Conservation (phyloP, 1,284 basidiomycete genomes). For the Hemileia vastatrix region DNA sequence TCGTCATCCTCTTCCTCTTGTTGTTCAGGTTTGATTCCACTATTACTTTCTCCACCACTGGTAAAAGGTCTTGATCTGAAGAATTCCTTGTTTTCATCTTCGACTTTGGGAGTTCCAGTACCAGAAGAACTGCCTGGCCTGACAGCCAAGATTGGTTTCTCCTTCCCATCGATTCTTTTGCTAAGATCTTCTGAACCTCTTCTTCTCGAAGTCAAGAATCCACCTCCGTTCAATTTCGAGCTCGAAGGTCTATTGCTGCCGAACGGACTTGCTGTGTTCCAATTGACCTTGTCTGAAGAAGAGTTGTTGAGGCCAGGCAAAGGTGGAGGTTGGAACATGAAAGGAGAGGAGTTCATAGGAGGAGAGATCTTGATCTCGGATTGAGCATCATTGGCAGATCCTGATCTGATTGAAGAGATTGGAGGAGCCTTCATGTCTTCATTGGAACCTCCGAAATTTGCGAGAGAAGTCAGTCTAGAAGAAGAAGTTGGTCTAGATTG, state of each 20-base stretch:
- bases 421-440: constrained; percentile 7
- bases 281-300: not conserved
- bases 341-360: constrained; percentile 31
- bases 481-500: not conserved
- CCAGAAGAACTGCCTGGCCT: not conserved
- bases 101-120: not conserved
- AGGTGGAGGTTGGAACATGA: constrained; percentile 36
- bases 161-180: not conserved
- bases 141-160: no score
- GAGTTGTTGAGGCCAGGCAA: constrained; percentile 1
- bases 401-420: constrained; percentile 21
- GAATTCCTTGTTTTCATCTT: not conserved
- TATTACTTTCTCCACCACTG: not conserved
- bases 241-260: not conserved
- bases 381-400: constrained; percentile 23
- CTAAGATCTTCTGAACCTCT: not conserved
- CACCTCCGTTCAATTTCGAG: not conserved
- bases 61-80: not conserved
- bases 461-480: not conserved
- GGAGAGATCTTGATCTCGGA: constrained; percentile 31
- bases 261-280: not conserved
- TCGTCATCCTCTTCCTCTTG: no score
- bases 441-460: not conserved
- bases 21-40: no score
- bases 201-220: not conserved